A percentile compares a stretch with the other conserved stretches of the same genome.
Conservation (phyloP, 441 rosid genomes). For the Populus trichocarpa region DNA sequence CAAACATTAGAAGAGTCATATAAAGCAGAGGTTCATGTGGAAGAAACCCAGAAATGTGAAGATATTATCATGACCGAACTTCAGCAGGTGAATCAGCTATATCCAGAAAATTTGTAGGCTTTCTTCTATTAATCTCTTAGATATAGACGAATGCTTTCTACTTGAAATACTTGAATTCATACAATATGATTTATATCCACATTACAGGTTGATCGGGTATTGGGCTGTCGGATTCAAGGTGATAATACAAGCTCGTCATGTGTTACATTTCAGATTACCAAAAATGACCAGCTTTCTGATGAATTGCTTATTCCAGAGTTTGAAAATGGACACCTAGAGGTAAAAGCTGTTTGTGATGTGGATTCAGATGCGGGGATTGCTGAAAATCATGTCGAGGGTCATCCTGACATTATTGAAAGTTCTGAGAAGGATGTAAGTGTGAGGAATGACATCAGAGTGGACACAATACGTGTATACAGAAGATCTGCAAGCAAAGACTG, state of each 20-base stretch:
- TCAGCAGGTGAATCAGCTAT: conserved; percentile 64
- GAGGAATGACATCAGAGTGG: conserved; percentile 32
- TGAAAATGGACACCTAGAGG: conserved; percentile 39
- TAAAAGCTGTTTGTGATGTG: conserved; percentile 40
- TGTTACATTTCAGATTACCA: conserved; percentile 21
- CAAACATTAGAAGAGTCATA: conserved; percentile 30
- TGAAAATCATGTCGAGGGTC: conserved; percentile 36
- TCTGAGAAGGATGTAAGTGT: conserved; percentile 43
- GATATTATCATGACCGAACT: conserved; percentile 36
- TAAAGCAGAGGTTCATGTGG: conserved; percentile 39
- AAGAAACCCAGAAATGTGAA: conserved; percentile 32
- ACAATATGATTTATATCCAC: conserved; percentile 1
- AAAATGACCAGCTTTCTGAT: conserved; percentile 49
- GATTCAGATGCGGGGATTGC: conserved; percentile 36
- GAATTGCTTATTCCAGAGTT: conserved; percentile 42
- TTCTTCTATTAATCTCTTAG: background rate
- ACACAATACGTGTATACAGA: conserved; percentile 34
- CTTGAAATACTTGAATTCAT: background rate
- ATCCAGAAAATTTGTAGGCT: background rate
- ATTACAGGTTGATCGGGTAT: conserved; percentile 87
- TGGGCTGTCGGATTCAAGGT: conserved; percentile 88
- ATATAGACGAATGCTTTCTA: background rate
- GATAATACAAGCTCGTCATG: conserved; percentile 33
- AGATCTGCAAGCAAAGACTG: conserved; percentile 42
- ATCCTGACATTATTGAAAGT: conserved; percentile 29